These are phyloP conservation scores for Talaromyces liani DNA, from an alignment of 495 filamentous ascomycete genomes.

Conservation along the genomic window DNA sequence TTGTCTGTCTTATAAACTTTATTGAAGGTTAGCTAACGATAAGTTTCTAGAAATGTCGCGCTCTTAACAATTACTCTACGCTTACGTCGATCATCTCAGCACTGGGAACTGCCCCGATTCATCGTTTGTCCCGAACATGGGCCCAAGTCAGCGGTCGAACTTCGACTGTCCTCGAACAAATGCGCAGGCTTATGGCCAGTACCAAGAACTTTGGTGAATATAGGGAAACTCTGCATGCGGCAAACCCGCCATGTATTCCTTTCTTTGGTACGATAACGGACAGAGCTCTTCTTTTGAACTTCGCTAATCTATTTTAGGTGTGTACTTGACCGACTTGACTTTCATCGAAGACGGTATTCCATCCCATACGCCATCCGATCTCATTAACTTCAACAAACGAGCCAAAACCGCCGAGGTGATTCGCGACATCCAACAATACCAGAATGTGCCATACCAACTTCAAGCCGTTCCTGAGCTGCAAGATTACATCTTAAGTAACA, in stretches of 20 bases:
- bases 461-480: slow-evolving; percentile 86
- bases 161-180: slow-evolving; percentile 69
- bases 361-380: slow-evolving; percentile 84
- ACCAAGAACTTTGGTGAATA: slow-evolving; percentile 99
- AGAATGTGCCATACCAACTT: slow-evolving; percentile 88
- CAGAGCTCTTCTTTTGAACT: slow-evolving; percentile 2
- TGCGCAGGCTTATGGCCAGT: slow-evolving; percentile 93
- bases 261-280: slow-evolving; percentile 72
- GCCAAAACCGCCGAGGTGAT: slow-evolving; percentile 98
- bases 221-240: slow-evolving; percentile 80
- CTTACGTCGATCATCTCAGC: slow-evolving; percentile 98
- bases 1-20: slow-evolving; percentile 9
- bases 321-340: slow-evolving; percentile 94
- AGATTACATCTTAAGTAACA: slow-evolving; percentile 93
- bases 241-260: slow-evolving; percentile 94
- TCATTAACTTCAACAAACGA: slow-evolving; percentile 98
- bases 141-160: slow-evolving; percentile 80
- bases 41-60: slow-evolving; percentile 75
- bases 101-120: slow-evolving; percentile 86
- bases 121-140: slow-evolving; percentile 93
- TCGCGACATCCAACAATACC: slow-evolving; percentile 95
- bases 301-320: slow-evolving; percentile 48
- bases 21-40: not conserved
- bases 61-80: slow-evolving; percentile 93
- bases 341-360: slow-evolving; percentile 99